Evolutionary conservation across 2,329 filamentous ascomycete species (phyloP).

Genomic region (Claviceps sp.): DNA sequence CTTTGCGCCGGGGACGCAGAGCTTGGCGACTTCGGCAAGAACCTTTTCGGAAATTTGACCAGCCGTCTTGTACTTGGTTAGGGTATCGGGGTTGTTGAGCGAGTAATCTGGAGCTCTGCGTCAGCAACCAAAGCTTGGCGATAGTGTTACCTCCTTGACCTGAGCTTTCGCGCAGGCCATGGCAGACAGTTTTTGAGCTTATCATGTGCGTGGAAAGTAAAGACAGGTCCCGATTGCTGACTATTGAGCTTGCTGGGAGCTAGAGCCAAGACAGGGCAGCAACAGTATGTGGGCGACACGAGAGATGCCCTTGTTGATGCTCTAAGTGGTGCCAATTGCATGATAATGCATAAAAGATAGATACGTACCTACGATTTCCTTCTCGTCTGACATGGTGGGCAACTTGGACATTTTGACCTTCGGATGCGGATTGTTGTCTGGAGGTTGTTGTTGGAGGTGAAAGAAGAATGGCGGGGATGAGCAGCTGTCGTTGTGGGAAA

Average conservation of each 20-base stretch:
- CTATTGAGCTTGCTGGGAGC: background rate
- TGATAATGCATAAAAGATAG: background rate
- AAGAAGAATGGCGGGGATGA: slow-evolving; percentile 3
- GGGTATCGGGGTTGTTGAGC: slow-evolving; percentile 81
- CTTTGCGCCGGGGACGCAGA: slow-evolving; percentile 74
- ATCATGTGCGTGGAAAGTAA: slow-evolving; percentile 10
- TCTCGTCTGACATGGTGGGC: slow-evolving; percentile 32
- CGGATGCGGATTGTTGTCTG: background rate
- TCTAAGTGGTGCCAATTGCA: too few species aligned
- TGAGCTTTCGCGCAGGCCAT: background rate
- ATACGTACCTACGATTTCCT: slow-evolving; percentile 31
- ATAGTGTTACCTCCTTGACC: slow-evolving; percentile 3
- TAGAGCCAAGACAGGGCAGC: background rate
- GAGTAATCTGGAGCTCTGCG: slow-evolving; percentile 53
- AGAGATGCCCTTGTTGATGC: background rate
- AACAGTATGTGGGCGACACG: background rate
- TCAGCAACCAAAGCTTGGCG: background rate
- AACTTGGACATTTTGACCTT: background rate
- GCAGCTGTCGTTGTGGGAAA: slow-evolving; percentile 4
- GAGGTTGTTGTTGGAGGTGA: background rate
- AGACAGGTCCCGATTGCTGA: slow-evolving; percentile 10
- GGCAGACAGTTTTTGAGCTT: slow-evolving; percentile 4
- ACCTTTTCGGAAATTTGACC: slow-evolving; percentile 93
- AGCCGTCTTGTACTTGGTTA: slow-evolving; percentile 98
- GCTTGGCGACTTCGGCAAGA: slow-evolving; percentile 65